These are phyloP conservation scores for Rhizophagus clarus DNA, from an alignment of 192 early-diverging fungal species.

Conservation along the genomic window DNA sequence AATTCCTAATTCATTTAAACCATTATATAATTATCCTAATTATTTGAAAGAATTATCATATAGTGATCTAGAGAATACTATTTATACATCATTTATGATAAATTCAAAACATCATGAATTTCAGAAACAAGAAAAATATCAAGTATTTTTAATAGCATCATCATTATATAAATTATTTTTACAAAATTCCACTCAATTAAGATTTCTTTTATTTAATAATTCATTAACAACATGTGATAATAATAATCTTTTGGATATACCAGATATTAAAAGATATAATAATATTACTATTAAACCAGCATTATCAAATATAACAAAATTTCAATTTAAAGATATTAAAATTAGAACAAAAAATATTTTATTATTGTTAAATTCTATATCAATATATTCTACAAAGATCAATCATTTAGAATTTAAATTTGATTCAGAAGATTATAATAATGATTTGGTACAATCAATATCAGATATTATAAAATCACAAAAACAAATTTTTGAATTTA, in stretches of 20 bases:
- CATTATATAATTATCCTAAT: background rate
- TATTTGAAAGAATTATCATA: background rate
- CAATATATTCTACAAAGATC: background rate
- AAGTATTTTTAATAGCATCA: background rate
- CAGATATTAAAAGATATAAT: background rate
- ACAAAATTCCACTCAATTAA: background rate
- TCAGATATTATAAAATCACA: background rate
- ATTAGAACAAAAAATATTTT: background rate
- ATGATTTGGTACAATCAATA: background rate
- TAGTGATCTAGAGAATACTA: background rate
- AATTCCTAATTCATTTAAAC: background rate
- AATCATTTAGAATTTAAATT: background rate
- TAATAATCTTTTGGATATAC: background rate
- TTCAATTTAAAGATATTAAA: no score
- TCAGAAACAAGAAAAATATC: background rate
- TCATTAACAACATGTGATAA: no score
- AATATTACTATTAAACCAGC: no score
- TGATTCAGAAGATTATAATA: background rate
- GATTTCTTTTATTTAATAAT: background rate
- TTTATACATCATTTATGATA: background rate
- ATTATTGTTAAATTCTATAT: background rate
- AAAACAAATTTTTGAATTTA: no score
- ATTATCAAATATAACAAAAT: no score
- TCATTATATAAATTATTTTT: background rate
- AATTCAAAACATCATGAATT: no score